Base-by-base conservation (phyloP, 768 basidiomycete genomes). In the Rhodotorula diobovata region DNA sequence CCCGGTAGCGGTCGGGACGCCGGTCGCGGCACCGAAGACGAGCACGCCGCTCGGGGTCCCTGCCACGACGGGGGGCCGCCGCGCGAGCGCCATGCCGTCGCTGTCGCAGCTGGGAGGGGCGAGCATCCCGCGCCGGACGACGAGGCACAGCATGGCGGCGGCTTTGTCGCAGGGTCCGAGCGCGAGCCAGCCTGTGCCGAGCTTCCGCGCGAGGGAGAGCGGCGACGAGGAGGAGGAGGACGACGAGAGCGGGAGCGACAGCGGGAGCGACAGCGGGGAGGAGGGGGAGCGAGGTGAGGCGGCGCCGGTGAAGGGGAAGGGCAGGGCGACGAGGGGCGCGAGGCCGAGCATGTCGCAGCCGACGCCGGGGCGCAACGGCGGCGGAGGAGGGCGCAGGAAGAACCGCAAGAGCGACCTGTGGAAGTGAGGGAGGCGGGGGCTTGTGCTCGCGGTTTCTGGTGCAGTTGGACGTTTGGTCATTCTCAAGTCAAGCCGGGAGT, bases 151-250 rank as follows among this genome's bases (percentile, higher is more conserved):
- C 30, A 9, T 55, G 9, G 54, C 54, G 34, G 34, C 32, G 54
- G 54, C 34, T 25, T 15, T 32, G 30, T 51, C 30, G 37, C n/a
- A 18, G 20, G 2, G 23, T 39, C 46, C 46, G 59, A 23, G 48
- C 39, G 34, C 57, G n/a, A 66, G 48, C 28, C 56, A 50, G 55
- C 35, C 61, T n/a, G 48, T 50, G 48, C 18, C 46, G n/a, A 51
- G 20, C 55, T 39, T 28, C 53, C 12, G 41, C 50, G 61, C 7
- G 64, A 55, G 23, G 63, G 61, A 2, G 69, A 61, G 50, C n/a
- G 61, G 51, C 21, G 62, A 70, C 35, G 62, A 63, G 23, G 61
- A 57, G n/a, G 61, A 64, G 32, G 45, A 39, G 25, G 60, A 41
- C 68, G 34, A 28, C 23, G n/a, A n/a, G n/a, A 59, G 45, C n/a